These are phyloP conservation scores for Gossypioides kirkii DNA, from an alignment of 345 rosid species.

Conservation along the genomic window DNA sequence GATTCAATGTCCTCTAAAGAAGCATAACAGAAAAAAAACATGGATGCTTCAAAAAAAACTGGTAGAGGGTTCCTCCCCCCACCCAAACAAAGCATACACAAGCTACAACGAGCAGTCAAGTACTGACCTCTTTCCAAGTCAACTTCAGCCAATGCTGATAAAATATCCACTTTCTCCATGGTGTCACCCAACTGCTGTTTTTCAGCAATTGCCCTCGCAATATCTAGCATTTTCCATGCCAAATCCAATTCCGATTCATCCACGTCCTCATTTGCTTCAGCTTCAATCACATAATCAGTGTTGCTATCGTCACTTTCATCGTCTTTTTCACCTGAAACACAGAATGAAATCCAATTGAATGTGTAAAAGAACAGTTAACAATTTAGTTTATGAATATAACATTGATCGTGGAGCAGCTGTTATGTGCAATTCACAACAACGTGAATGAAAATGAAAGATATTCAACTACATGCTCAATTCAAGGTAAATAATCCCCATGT, in stretches of 20 bases:
- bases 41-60: neutral
- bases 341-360: neutral
- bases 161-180: slow-evolving; percentile 78
- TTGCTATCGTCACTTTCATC: slow-evolving; percentile 52
- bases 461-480: neutral
- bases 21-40: neutral
- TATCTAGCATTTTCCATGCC: slow-evolving; percentile 95
- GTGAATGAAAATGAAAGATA: neutral
- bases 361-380: neutral
- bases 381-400: neutral
- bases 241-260: slow-evolving; percentile 83
- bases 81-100: neutral
- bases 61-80: neutral
- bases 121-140: slow-evolving; percentile 83
- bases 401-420: neutral
- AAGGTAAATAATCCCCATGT: neutral
- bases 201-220: slow-evolving; percentile 85
- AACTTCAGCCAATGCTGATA: slow-evolving; percentile 77
- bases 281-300: slow-evolving; percentile 54
- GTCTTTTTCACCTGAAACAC: slow-evolving; percentile 31
- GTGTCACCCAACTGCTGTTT: slow-evolving; percentile 52
- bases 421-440: neutral
- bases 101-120: neutral
- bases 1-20: slow-evolving; percentile 87
- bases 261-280: slow-evolving; percentile 65